Conservation (phyloP, 2,329 filamentous ascomycete genomes). For the Colletotrichum sp. region DNA sequence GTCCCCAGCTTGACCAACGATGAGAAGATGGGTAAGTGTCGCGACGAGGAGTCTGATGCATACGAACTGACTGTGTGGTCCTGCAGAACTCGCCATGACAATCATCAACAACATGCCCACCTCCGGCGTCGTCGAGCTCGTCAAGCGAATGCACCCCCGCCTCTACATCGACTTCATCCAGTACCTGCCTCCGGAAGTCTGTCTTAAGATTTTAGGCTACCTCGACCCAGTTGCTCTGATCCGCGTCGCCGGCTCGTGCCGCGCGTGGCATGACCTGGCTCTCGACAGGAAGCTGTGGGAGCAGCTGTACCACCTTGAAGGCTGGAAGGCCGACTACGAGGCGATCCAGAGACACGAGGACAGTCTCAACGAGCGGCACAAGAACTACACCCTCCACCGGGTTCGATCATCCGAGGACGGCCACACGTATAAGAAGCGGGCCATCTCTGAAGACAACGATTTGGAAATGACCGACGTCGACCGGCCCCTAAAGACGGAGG, state of each 20-base stretch:
- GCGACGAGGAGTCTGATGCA: neutral
- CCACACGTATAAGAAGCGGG: constrained; percentile 60
- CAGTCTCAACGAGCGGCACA: constrained; percentile 47
- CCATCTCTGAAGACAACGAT: constrained; percentile 56
- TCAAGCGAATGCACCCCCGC: constrained; percentile 79
- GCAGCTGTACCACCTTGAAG: constrained; percentile 80
- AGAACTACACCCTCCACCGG: constrained; percentile 45
- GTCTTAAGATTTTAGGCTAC: constrained; percentile 85
- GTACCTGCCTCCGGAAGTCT: constrained; percentile 88
- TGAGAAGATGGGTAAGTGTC: constrained; percentile 50
- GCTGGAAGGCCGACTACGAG: constrained; percentile 75
- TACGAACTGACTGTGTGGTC: constrained; percentile 20
- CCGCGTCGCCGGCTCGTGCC: constrained; percentile 78
- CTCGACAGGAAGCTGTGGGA: constrained; percentile 89
- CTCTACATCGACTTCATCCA: constrained; percentile 92
- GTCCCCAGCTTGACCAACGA: neutral
- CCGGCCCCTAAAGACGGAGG: constrained; percentile 27
- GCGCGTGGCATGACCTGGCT: constrained; percentile 81
- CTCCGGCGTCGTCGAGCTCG: constrained; percentile 78
- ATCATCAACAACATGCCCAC: constrained; percentile 82
- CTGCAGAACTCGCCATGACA: constrained; percentile 77
- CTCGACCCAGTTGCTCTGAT: constrained; percentile 83
- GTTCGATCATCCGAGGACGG: constrained; percentile 51
- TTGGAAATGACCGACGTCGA: constrained; percentile 47
- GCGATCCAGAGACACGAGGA: constrained; percentile 62